Percentiles rank a stretch among this genome's conserved stretches.
Conservation (phyloP, 306 rosid species). For the Quercus suber region DNA sequence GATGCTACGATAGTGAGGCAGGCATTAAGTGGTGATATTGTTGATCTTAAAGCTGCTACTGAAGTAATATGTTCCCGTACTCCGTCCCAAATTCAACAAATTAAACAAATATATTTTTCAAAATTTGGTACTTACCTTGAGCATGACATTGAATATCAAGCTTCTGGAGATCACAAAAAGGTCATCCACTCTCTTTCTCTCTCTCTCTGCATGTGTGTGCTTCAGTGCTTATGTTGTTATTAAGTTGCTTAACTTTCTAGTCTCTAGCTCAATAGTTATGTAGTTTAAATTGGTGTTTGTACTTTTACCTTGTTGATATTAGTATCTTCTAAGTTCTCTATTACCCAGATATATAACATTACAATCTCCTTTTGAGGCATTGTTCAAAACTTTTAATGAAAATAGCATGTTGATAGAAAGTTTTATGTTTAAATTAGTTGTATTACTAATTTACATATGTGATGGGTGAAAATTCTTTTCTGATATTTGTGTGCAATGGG, state of each 20-base stretch:
- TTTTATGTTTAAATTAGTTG: background rate
- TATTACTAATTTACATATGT: background rate
- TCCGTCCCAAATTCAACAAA: conserved; percentile 39
- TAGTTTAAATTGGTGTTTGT: background rate
- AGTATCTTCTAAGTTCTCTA: background rate
- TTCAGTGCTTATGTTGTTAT: no score
- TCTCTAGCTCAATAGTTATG: background rate
- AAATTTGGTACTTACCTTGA: conserved; percentile 23
- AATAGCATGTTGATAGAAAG: background rate
- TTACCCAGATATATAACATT: background rate
- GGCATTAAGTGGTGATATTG: background rate
- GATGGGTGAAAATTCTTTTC: no score
- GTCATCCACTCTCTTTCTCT: background rate
- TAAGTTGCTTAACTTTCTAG: background rate
- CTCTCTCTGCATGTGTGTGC: no score
- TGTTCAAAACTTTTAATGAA: background rate
- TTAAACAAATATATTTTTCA: conserved; percentile 34
- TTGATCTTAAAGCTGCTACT: conserved; percentile 32
- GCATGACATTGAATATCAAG: conserved; percentile 19
- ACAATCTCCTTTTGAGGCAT: background rate
- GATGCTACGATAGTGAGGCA: conserved; percentile 31
- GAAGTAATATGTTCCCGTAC: conserved; percentile 47
- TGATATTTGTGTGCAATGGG: background rate
- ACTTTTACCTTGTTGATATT: background rate
- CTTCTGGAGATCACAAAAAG: conserved; percentile 38